Conservation (phyloP, 192 early-diverging fungal species). For the Chytriomyces sp. region DNA sequence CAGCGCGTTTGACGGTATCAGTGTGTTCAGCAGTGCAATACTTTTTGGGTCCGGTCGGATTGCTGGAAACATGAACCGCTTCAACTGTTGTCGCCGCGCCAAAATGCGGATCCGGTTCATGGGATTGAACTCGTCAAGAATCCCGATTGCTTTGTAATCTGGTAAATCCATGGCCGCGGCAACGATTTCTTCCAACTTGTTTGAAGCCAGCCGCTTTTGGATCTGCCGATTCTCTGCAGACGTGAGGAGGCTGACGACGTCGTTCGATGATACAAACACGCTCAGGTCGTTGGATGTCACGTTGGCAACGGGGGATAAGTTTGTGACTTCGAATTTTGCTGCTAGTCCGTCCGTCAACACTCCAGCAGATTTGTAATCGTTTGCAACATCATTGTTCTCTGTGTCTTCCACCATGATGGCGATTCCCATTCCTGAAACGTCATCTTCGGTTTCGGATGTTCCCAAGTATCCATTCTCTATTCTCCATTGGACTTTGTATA, state of each 20-base stretch:
- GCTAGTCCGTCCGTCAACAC: background rate
- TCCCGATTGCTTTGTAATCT: background rate
- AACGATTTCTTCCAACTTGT: conserved; percentile 6
- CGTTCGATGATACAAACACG: conserved; percentile 2
- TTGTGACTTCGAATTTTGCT: background rate
- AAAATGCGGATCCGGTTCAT: background rate
- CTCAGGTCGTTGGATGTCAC: background rate
- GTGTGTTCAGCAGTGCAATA: conserved; percentile 19
- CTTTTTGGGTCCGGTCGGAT: conserved; percentile 23
- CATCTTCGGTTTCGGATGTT: background rate
- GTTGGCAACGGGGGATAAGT: conserved; percentile 7
- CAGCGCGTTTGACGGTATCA: conserved; percentile 18
- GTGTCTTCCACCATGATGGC: conserved; percentile 14
- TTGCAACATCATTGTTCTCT: background rate
- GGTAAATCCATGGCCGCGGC: conserved; percentile 11
- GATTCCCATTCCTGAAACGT: background rate
- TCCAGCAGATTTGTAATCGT: background rate
- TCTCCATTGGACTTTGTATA: conserved; percentile 11
- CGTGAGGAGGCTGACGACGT: conserved; percentile 4
- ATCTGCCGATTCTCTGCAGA: conserved; percentile 6
- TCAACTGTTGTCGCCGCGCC: background rate
- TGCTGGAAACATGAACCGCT: background rate
- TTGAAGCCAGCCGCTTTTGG: conserved; percentile 12
- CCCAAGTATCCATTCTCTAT: background rate
- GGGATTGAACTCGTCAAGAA: conserved; percentile 18